Evolutionary conservation across 2,329 filamentous ascomycete species (phyloP).

Genomic region (Paraconiothyrium sp.): DNA sequence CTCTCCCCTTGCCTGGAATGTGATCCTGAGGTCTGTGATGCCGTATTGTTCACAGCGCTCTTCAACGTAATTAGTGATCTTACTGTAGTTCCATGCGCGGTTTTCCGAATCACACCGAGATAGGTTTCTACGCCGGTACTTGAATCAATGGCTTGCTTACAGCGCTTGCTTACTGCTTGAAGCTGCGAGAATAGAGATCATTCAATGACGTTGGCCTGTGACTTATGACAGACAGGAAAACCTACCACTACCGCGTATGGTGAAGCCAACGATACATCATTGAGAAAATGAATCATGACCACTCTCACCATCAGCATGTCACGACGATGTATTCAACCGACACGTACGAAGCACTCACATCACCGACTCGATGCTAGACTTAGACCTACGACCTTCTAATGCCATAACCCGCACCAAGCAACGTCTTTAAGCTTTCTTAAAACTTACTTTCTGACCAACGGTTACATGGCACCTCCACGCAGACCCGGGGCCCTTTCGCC

Average conservation of each 20-base stretch:
- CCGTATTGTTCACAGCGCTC: no score
- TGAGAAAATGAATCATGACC: not conserved
- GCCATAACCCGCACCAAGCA: not conserved
- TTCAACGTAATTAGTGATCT: no score
- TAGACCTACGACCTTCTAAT: not conserved
- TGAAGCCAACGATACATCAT: not conserved
- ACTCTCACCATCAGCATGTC: not conserved
- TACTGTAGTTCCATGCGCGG: no score
- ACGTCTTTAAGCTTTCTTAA: slow-evolving; percentile 5
- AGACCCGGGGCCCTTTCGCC: no score
- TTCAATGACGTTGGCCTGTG: not conserved
- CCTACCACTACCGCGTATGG: not conserved
- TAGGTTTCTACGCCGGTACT: not conserved
- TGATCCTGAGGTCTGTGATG: no score
- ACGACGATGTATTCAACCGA: not conserved
- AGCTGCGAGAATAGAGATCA: not conserved
- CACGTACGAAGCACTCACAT: not conserved
- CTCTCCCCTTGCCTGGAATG: no score
- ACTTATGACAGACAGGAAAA: not conserved
- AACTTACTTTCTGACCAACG: no score
- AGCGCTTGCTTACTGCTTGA: not conserved
- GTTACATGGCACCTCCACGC: not conserved
- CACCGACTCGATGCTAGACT: not conserved
- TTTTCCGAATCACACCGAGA: no score
- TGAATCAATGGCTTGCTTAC: not conserved